phyloP scores from a whole-genome alignment of 73 alveolate genomes.

The Uronychia binucleata region DNA sequence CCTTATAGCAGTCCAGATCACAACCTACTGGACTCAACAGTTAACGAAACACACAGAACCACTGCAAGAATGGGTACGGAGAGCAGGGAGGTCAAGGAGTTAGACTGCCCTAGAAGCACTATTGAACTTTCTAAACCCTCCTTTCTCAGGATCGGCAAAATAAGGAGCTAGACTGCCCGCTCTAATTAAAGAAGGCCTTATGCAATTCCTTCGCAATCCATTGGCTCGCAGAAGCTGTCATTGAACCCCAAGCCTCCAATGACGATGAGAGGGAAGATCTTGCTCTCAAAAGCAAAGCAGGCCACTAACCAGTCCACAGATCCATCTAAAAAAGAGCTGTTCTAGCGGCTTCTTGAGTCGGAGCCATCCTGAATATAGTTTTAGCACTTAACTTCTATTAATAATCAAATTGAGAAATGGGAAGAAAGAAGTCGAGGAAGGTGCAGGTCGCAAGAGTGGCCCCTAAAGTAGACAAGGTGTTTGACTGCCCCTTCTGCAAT shows the following conservation, averaged over 20 bases:
- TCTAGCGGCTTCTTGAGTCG: background rate
- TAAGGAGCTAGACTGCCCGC: background rate
- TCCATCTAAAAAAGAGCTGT: background rate
- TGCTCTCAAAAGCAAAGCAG: background rate
- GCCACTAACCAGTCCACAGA: background rate
- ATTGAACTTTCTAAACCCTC: background rate
- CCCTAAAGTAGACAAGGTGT: slow-evolving; percentile 70
- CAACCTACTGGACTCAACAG: background rate
- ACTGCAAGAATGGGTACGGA: background rate
- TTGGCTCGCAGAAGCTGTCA: background rate
- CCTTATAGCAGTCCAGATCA: background rate
- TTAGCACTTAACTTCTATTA: too few species aligned
- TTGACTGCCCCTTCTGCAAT: slow-evolving; percentile 85
- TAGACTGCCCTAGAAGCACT: background rate
- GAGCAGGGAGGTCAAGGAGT: too few species aligned
- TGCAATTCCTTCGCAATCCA: background rate
- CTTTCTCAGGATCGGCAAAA: background rate
- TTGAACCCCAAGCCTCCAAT: background rate
- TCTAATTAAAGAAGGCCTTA: background rate
- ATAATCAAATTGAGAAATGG: slow-evolving; percentile 9
- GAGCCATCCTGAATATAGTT: background rate
- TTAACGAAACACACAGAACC: background rate
- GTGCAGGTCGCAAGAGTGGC: background rate
- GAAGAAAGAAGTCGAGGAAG: slow-evolving; percentile 16
- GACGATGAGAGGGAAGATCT: background rate